Evolutionary conservation across 2,329 filamentous ascomycete species (phyloP), one percentile per base, ranked within the genome.

Genomic region (Colletotrichum sp.): DNA sequence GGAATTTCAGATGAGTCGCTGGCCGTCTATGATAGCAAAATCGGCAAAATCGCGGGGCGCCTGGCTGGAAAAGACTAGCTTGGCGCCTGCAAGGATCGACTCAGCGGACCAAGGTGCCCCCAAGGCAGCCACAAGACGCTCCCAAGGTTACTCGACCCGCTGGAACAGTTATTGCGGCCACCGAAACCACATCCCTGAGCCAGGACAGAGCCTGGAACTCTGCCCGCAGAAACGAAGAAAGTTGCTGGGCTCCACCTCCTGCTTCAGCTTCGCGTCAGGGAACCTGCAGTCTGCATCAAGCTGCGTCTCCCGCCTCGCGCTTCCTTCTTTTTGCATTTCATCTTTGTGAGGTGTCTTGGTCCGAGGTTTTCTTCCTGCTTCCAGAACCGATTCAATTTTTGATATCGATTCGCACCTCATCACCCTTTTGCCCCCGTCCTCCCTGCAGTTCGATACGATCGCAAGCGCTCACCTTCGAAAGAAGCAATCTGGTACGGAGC

Each of bases 41-140:
- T 72, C 57, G 72, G 68, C 68, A 72, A 63, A 74, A 74, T 54
- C 43, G 72, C 34, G 63, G 72, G 68, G 69, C 72, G 57, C 18
- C 13, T 67, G 63, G 62, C 57, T 27, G 21, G 31, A 33, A 58
- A 34, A 62, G 68, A 34, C 43, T 43, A 61, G 67, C 33, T 16
- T 29, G 64, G 36, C 33, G 21, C 27, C 24, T 43, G 24, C 38
- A 21, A 33, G 43, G 38, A 24, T 51, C 33, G 38, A 24, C 12
- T 54, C 36, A 64, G 61, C 62, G 38, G 38, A 36, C 58, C 31
- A 62, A 21, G 21, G 15, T 11, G 27, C 43, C 36, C 24, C 62
- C 27, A 33, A 51, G 38, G 29, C 27, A 21, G 33, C 38, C 24
- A 29, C 31, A 27, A 59, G 34, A 33, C 15, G 16, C 16, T 12